Evolutionary conservation across 2,329 filamentous ascomycete genomes (phyloP), one percentile per base, ranked within the genome.

Genomic region (Penicillium sp.): DNA sequence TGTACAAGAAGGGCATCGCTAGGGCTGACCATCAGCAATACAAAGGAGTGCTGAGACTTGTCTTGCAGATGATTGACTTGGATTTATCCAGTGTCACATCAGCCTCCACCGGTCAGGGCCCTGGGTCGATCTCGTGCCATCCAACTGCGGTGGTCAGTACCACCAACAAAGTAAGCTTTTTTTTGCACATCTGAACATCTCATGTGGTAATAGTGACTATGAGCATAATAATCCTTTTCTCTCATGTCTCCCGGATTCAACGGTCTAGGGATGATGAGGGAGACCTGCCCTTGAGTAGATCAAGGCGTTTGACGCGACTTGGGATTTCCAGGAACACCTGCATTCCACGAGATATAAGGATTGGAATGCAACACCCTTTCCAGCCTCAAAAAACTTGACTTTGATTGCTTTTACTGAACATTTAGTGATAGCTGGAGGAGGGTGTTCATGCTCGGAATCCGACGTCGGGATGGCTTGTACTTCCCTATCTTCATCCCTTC

Each of bases 381-480:
- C n/a, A 22, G 9, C 18, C 18, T 6, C 9, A 11, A 31, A 31
- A 9, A 31, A 31, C 7, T 31, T 10, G 7, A 31, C 7, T 31
- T 31, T 10, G 9, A 10, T 31, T 9, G 10, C 9, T 31, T 31
- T 22, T 13, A 18, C 39, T 41, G 18, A 10, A 5, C 39, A 6
- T 41, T 19, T 2, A 41, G 39, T 19, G 3, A 11, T 19, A 40
- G n/a, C 10, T 13, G 10, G 6, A 19, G 41, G 22, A 11, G 22
- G 13, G 14, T 31, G 27, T 33, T 33, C 44, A 33, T 50, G 13
- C 4, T 22, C 33, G 18, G 35, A 27, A 51, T 51, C 35, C 49
- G 19, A 51, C 49, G 19, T 35, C 13, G 50, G 39, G 50, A 41
- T 53, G 50, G 50, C 50, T 33, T 53, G 50, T 53, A 37, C 35